Evolutionary conservation across 2,329 filamentous ascomycete genomes (phyloP).

Genomic region (Pseudocercospora pini-densiflorae): DNA sequence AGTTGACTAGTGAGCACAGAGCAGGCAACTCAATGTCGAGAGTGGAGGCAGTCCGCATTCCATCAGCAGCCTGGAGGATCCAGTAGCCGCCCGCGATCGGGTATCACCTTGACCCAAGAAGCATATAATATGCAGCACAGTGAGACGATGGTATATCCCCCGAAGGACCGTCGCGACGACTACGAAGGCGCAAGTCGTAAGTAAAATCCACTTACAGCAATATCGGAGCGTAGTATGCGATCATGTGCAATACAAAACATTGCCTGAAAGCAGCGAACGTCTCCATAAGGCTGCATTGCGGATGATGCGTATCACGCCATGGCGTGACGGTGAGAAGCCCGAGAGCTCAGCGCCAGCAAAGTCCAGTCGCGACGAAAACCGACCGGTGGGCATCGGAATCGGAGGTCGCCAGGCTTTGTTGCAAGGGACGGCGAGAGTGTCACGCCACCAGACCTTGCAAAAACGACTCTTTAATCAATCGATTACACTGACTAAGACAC

Average conservation of each 20-base stretch:
- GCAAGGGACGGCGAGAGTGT: conserved; percentile 7
- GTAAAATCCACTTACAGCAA: background rate
- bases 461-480: conserved; percentile 15
- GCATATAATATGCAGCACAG: background rate
- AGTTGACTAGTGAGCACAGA: background rate
- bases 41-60: background rate
- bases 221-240: background rate
- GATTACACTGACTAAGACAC: conserved; percentile 14
- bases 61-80: background rate
- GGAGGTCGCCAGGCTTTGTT: conserved; percentile 8
- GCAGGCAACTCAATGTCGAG: background rate
- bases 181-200: background rate
- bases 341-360: background rate
- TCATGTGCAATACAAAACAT: background rate
- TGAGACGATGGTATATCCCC: background rate
- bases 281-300: conserved; percentile 2
- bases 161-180: background rate
- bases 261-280: background rate
- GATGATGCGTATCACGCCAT: conserved; percentile 1
- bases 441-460: conserved; percentile 22
- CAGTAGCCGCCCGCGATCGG: background rate
- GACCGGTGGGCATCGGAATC: conserved; percentile 8
- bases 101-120: too few species aligned
- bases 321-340: conserved; percentile 7
- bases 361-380: conserved; percentile 5